Conservation (phyloP, 2,329 filamentous ascomycete genomes). For the Nemania serpens region DNA sequence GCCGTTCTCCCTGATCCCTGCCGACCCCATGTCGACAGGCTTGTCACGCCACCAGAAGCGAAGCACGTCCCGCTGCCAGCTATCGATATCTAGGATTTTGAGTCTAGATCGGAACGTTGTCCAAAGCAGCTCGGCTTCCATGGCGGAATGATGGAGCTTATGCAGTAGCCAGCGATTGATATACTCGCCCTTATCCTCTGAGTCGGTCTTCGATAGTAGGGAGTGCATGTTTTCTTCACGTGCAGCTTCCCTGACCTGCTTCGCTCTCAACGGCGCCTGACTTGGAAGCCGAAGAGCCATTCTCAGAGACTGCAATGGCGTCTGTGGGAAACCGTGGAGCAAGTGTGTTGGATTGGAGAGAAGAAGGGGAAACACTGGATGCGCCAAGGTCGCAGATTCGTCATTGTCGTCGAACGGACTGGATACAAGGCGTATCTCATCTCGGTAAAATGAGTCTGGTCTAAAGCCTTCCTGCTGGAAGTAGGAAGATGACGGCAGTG, state of each 20-base stretch:
- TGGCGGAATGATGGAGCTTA: slow-evolving; percentile 51
- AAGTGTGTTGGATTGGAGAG: slow-evolving; percentile 56
- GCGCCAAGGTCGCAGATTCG: slow-evolving; percentile 41
- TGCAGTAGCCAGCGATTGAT: slow-evolving; percentile 60
- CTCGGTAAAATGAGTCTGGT: slow-evolving; percentile 45
- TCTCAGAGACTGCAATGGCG: slow-evolving; percentile 48
- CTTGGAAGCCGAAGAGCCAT: slow-evolving; percentile 46
- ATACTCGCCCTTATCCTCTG: slow-evolving; percentile 49
- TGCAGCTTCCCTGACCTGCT: slow-evolving; percentile 46
- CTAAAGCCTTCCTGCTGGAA: slow-evolving; percentile 49
- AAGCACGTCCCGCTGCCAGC: slow-evolving; percentile 51
- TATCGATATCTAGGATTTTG: slow-evolving; percentile 41
- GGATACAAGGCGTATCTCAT: slow-evolving; percentile 50
- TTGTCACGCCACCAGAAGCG: slow-evolving; percentile 48
- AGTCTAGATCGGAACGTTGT: slow-evolving; percentile 42
- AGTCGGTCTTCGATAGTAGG: slow-evolving; percentile 43
- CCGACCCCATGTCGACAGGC: slow-evolving; percentile 31
- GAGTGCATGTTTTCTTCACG: slow-evolving; percentile 56
- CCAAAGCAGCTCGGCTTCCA: slow-evolving; percentile 52
- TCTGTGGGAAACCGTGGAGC: slow-evolving; percentile 46
- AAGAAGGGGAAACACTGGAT: slow-evolving; percentile 50
- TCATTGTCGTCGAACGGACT: slow-evolving; percentile 29
- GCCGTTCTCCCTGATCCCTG: slow-evolving; percentile 24
- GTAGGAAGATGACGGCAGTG: slow-evolving; percentile 49
- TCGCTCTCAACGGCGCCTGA: slow-evolving; percentile 42